Evolutionary conservation across 495 filamentous ascomycete species (phyloP).

Genomic region (Podospora anserina): DNA sequence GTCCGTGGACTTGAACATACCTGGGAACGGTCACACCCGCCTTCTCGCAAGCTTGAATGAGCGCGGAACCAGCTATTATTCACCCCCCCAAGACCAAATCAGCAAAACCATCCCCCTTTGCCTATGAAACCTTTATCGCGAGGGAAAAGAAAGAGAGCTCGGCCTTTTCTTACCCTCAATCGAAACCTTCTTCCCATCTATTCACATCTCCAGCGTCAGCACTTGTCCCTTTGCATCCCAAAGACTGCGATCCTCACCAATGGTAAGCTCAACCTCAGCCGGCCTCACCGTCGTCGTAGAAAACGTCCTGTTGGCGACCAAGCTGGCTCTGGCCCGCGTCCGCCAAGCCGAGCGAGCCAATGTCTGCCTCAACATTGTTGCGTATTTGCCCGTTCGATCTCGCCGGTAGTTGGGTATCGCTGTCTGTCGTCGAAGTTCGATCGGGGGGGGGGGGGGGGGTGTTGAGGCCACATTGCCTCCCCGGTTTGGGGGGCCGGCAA

Average conservation of each 20-base stretch:
- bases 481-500: no score
- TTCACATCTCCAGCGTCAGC: slow-evolving; percentile 33
- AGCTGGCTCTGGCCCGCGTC: slow-evolving; percentile 61
- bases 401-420: slow-evolving; percentile 35
- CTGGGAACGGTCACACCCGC: slow-evolving; percentile 87
- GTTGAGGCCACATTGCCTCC: no score
- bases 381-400: slow-evolving; percentile 32
- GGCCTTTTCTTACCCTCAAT: slow-evolving; percentile 69
- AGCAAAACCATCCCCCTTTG: neutral
- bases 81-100: slow-evolving; percentile 23
- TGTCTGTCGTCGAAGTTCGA: slow-evolving; percentile 9
- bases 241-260: slow-evolving; percentile 59
- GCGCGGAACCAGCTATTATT: slow-evolving; percentile 73
- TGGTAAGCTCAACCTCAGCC: slow-evolving; percentile 91
- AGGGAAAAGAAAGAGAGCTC: neutral
- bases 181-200: slow-evolving; percentile 92
- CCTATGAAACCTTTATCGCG: neutral
- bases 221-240: neutral
- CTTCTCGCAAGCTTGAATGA: slow-evolving; percentile 99
- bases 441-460: neutral
- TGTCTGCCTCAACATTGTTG: slow-evolving; percentile 84
- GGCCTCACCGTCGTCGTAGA: slow-evolving; percentile 64
- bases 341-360: slow-evolving; percentile 82
- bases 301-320: slow-evolving; percentile 65
- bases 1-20: slow-evolving; percentile 39